phyloP scores from a whole-genome alignment of 495 filamentous ascomycete species.

The Lindgomyces ingoldianus region DNA sequence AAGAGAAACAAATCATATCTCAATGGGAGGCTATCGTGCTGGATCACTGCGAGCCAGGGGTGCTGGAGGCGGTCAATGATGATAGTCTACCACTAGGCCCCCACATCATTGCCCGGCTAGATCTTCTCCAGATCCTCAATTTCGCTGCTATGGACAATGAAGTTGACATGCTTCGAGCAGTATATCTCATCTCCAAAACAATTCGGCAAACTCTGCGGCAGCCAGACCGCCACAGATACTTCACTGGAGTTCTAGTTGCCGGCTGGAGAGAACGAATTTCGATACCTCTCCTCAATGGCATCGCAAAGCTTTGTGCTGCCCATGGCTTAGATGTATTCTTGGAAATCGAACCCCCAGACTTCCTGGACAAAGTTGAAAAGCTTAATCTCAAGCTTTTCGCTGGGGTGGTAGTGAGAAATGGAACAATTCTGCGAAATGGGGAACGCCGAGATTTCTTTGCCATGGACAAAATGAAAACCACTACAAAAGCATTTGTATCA shows the following conservation, averaged over 20 bases:
- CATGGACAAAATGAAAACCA: slow-evolving; percentile 44
- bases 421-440: slow-evolving; percentile 45
- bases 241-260: slow-evolving; percentile 54
- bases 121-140: slow-evolving; percentile 44
- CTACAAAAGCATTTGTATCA: slow-evolving; percentile 56
- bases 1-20: slow-evolving; percentile 44
- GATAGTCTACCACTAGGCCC: slow-evolving; percentile 27
- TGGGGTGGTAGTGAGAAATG: slow-evolving; percentile 47
- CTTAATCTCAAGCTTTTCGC: slow-evolving; percentile 39
- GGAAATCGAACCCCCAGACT: slow-evolving; percentile 53
- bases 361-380: slow-evolving; percentile 48
- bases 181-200: slow-evolving; percentile 43
- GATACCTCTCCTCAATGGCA: slow-evolving; percentile 42
- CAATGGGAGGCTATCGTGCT: slow-evolving; percentile 55
- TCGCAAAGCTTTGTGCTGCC: slow-evolving; percentile 45
- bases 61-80: slow-evolving; percentile 44
- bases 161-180: slow-evolving; percentile 43
- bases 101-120: slow-evolving; percentile 50
- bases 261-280: slow-evolving; percentile 51
- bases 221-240: slow-evolving; percentile 30
- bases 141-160: slow-evolving; percentile 39
- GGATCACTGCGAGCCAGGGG: slow-evolving; percentile 50
- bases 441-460: slow-evolving; percentile 46
- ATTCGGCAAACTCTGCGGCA: slow-evolving; percentile 27
- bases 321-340: slow-evolving; percentile 54